Base-by-base conservation (phyloP, 2,329 filamentous ascomycete species). In the Phialophora verrucosa region DNA sequence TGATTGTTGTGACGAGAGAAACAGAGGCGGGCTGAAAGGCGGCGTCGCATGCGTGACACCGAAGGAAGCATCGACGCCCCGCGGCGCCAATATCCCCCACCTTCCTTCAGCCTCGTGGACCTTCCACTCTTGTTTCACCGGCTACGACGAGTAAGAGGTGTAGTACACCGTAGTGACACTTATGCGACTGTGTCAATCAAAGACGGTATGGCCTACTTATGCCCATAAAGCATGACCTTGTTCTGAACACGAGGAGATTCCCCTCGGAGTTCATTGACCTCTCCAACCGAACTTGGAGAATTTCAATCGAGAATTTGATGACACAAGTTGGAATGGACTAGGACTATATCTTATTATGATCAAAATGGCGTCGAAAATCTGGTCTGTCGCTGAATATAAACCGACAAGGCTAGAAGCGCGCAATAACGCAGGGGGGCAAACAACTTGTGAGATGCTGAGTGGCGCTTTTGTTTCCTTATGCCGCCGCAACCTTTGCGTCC, bases 401-500 rank as follows among this genome's bases (percentile, higher is more conserved):
- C 17, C 17, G 38, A 44, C 17, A 44, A n/a, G 38, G 17, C 38
- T n/a, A 44, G 38, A 44, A n/a, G 38, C 38, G 38, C 14, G 38
- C 14, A n/a, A 44, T n/a, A n/a, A n/a, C 38, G 38, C 38, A n/a
- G 17, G 38, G 5, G n/a, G n/a, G 38, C 17, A 44, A 44, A n/a
- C 2, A 44, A 44, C 14, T 44, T n/a, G 38, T 44, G 38, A 44
- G 5, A 44, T 44, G 38, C 14, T n/a, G 14, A 44, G 38, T n/a
- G 17, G 38, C 17, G 38, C 38, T 44, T 44, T 44, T 44, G 38
- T 20, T 5, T 23, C 49, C 49, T 53, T 14, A 53, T 53, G 49
- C 49, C 27, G 49, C 29, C 17, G 51, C 56, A 31, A 55, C 49
- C 60, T 66, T 66, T 17, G 64, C 42, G 55, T 59, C 55, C 31